A percentile compares a stretch with the other conserved stretches of the same genome.
Evolutionary conservation across 2,329 filamentous ascomycete species (phyloP).

Genomic region (Lachnum nothofagi): DNA sequence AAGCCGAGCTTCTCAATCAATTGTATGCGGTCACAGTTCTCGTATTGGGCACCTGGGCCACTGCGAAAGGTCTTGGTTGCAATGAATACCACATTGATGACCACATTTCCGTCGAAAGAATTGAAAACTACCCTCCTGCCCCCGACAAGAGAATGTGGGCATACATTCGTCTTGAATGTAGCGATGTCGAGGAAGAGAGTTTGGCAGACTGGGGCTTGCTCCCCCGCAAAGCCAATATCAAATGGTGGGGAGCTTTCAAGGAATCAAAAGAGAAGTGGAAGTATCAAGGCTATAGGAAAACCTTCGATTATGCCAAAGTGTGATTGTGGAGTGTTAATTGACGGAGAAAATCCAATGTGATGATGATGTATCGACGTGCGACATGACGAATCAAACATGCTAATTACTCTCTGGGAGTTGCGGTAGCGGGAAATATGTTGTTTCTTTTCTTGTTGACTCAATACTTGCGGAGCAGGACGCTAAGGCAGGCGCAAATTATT

Average conservation of each 20-base stretch:
- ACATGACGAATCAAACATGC: too few species aligned
- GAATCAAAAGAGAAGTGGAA: background rate
- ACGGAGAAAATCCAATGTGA: background rate
- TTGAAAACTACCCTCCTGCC: background rate
- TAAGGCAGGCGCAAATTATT: too few species aligned
- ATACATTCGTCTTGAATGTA: background rate
- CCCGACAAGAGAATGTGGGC: background rate
- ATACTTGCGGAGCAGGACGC: too few species aligned
- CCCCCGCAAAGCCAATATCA: background rate
- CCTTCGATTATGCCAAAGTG: background rate
- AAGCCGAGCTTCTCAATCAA: conserved; percentile 4
- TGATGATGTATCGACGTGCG: too few species aligned
- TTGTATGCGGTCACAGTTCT: conserved; percentile 5
- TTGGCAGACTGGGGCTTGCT: background rate
- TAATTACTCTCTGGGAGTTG: too few species aligned
- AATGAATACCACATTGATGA: background rate
- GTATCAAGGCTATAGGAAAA: background rate
- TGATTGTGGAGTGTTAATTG: background rate
- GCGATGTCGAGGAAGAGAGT: background rate
- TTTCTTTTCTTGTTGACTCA: too few species aligned
- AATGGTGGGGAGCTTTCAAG: background rate
- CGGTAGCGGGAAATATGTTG: too few species aligned
- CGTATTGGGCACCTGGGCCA: conserved; percentile 32
- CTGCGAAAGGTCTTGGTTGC: background rate
- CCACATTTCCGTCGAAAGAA: background rate